Percentiles rank a stretch among this genome's conserved stretches.
Evolutionary conservation across 2,329 filamentous ascomycete genomes (phyloP).

Genomic region (Capronia americana): DNA sequence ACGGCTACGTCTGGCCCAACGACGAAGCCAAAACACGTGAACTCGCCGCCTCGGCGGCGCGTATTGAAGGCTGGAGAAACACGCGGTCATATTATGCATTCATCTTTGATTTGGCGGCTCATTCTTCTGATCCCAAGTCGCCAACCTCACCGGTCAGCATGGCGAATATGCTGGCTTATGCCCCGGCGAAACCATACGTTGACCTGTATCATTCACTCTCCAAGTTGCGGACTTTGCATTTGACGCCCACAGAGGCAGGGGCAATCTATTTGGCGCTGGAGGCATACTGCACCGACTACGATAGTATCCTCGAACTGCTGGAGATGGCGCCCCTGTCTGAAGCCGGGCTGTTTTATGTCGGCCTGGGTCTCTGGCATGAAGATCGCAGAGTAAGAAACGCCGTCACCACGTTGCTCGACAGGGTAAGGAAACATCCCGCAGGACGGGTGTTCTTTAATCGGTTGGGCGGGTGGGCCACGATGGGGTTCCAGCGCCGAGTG

Average conservation of each 20-base stretch:
- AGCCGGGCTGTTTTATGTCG: slow-evolving; percentile 87
- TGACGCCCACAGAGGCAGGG: slow-evolving; percentile 75
- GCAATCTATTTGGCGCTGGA: slow-evolving; percentile 85
- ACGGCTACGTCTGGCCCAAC: slow-evolving; percentile 95
- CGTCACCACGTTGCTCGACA: slow-evolving; percentile 79
- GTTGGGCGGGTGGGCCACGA: slow-evolving; percentile 84
- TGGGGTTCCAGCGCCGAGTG: slow-evolving; percentile 81
- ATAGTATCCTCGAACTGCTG: slow-evolving; percentile 83
- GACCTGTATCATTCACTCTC: slow-evolving; percentile 94
- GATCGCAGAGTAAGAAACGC: slow-evolving; percentile 77
- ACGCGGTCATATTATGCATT: slow-evolving; percentile 95
- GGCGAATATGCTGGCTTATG: slow-evolving; percentile 64
- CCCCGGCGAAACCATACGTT: slow-evolving; percentile 69
- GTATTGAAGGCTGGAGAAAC: slow-evolving; percentile 96
- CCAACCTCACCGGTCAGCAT: slow-evolving; percentile 43
- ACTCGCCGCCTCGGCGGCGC: slow-evolving; percentile 85
- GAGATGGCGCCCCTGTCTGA: slow-evolving; percentile 84
- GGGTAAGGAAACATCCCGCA: slow-evolving; percentile 84
- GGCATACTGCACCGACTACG: slow-evolving; percentile 77
- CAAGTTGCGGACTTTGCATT: slow-evolving; percentile 79
- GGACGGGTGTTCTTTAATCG: slow-evolving; percentile 91
- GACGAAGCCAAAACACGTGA: slow-evolving; percentile 81
- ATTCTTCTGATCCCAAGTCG: slow-evolving; percentile 47
- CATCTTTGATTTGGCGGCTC: slow-evolving; percentile 70
- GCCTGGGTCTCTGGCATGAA: slow-evolving; percentile 89